Percentiles rank a stretch among this genome's conserved stretches.
Evolutionary conservation across 2,329 filamentous ascomycete species (phyloP).

Genomic region (Sporothrix euskadiensis): DNA sequence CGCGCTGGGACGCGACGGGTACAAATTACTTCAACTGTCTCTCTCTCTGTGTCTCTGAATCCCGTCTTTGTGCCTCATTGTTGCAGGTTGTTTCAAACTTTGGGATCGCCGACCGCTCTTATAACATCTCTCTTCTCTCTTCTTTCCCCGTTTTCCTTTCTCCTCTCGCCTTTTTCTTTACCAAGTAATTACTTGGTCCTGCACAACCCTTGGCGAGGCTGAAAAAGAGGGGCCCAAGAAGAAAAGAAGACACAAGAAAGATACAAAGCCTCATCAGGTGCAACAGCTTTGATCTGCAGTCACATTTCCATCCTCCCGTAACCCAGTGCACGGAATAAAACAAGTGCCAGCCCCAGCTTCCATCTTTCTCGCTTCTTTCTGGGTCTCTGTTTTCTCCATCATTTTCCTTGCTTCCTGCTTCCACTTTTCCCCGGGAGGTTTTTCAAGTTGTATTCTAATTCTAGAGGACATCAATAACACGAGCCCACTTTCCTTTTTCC

Average conservation of each 20-base stretch:
- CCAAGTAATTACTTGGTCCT: background rate
- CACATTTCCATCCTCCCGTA: background rate
- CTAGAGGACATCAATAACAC: background rate
- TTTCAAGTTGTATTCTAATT: background rate
- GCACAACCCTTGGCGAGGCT: slow-evolving; percentile 17
- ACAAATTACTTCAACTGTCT: no score
- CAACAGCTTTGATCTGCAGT: background rate
- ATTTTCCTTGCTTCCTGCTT: background rate
- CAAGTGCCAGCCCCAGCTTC: background rate
- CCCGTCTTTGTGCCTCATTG: background rate
- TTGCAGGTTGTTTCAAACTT: background rate
- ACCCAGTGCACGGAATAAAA: background rate
- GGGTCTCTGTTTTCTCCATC: background rate
- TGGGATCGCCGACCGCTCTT: background rate
- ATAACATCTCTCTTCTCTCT: background rate
- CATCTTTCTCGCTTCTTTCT: background rate
- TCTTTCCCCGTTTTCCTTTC: background rate
- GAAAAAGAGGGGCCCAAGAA: slow-evolving; percentile 5
- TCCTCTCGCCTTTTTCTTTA: background rate
- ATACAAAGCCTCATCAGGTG: background rate
- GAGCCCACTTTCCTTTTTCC: background rate
- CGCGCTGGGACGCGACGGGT: background rate
- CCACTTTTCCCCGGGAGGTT: background rate
- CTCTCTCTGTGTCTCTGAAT: no score
- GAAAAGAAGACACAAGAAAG: background rate